Base-by-base conservation (phyloP, 2,329 filamentous ascomycete species). In the Cyphellophora attinorum region DNA sequence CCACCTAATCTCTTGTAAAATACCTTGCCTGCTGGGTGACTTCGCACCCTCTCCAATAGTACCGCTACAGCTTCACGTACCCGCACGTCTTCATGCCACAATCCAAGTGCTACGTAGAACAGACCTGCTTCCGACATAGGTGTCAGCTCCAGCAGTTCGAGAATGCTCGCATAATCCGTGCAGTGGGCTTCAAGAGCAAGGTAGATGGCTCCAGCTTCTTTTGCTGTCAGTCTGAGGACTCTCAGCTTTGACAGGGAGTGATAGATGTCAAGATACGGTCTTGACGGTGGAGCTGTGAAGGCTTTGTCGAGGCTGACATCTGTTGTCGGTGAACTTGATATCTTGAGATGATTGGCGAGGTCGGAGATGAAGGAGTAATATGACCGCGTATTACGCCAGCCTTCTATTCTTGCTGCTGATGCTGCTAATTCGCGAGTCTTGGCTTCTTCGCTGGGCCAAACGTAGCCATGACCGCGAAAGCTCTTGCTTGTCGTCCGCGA, bases 281-380 rank as follows among this genome's bases (percentile, higher is more conserved):
- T 76, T 66, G 39, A 76, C 60, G 2, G 68, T 72, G 39, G 27
- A 19, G 19, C 14, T 3, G 38, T 30, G 5, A 54, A 80, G 75
- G 38, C 80, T 64, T 55, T 82, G 77, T 76, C 81, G 42, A 27
- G 35, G 21, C 35, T 41, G 19, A 41, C 40, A 2, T 44, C 42
- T n/a, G 16, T 64, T 49, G 33, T 54, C 52, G 52, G 59, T 60
- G 46, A 62, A 53, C 38, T 54, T 55, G 27, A 52, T 53, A 10
- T 57, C 52, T n/a, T 57, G 52, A 44, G 33, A 32, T 48, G 41
- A n/a, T 35, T 31, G 8, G 59, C 58, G n/a, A 61, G 56, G 38
- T 62, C 84, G 65, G 93, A 85, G 44, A 96, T 89, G 54, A 85
- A 96, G 47, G 84, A 86, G 61, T 93, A 94, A 55, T 98, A 98